Evolutionary conservation across 805 yeast genomes (phyloP), one percentile per base, ranked within the genome.

Genomic region (Myxozyma nipponensis): DNA sequence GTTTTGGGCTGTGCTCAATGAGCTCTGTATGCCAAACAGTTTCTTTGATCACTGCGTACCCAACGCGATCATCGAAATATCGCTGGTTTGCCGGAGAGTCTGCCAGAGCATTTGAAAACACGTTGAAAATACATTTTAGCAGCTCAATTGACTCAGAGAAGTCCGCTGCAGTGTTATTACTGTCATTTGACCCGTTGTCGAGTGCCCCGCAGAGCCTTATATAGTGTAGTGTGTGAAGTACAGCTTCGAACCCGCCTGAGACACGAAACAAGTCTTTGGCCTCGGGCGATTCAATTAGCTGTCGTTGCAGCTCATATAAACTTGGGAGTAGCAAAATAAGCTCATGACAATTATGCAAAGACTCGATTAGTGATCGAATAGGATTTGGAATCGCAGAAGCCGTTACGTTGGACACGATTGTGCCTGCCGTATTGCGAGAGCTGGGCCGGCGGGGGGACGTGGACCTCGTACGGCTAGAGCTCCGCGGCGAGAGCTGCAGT

Each of bases 141-240:
- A 58, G 47, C 40, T 58, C 62, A 18, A 51, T 46, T n/a, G 58
- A 43, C 38, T 58, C 62, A 13, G 57, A 49, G 32, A 53, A 53
- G 46, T 47, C 57, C 15, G 38, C 38, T 6, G 15, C 19, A 9
- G 13, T 13, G 13, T 28, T 28, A n/a, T n/a, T n/a, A n/a, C 15
- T 23, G 32, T 49, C 50, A 13, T 7, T 28, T 30, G 37, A 10
- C 40, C 32, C 18, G 38, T 13, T 10, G 32, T 44, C 32, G 17
- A 26, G 13, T 30, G 44, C 52, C 24, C 43, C 48, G 22, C 35
- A 36, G 13, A 39, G 23, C 9, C 35, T 42, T 25, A 53, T 46
- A 9, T 52, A n/a, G 7, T 25, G 24, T 19, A 57, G 51, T n/a
- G 48, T 34, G 22, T 42, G 57, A n/a, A 57, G 35, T n/a, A 58